Conservation (phyloP, 139 green algal genomes). For the Chlorella ohadii region DNA sequence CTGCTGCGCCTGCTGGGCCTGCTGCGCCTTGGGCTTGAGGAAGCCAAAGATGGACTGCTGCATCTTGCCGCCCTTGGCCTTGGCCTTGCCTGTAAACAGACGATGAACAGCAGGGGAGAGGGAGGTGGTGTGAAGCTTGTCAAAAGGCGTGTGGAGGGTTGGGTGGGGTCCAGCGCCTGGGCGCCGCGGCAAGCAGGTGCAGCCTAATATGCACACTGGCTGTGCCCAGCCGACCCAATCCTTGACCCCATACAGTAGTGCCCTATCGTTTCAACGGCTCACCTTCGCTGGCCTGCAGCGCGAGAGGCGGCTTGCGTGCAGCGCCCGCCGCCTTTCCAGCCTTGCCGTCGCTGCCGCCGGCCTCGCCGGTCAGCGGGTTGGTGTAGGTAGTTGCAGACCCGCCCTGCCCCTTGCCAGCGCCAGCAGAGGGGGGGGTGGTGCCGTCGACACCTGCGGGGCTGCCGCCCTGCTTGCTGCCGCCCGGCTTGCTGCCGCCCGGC, state of each 20-base stretch:
- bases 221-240: no score
- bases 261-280: no score
- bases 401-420: not conserved
- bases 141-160: no score
- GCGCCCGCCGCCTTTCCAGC: not conserved
- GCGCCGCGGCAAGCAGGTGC: no score
- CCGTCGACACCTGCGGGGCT: not conserved
- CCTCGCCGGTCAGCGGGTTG: not conserved
- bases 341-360: not conserved
- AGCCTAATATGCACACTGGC: no score
- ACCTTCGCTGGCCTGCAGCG: constrained; percentile 9
- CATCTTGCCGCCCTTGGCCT: not conserved
- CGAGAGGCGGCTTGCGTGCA: not conserved
- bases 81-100: not conserved
- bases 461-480: not conserved
- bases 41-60: no score
- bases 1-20: not conserved
- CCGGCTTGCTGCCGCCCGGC: not conserved
- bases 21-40: not conserved
- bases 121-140: no score
- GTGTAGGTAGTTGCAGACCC: not conserved
- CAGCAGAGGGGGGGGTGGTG: not conserved
- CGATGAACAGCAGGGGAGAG: no score
- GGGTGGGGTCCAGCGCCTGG: no score
- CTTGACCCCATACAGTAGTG: no score